A percentile compares a stretch with the other conserved stretches of the same genome.
Conservation (phyloP, 495 filamentous ascomycete genomes). For the Xylaria palmicola region DNA sequence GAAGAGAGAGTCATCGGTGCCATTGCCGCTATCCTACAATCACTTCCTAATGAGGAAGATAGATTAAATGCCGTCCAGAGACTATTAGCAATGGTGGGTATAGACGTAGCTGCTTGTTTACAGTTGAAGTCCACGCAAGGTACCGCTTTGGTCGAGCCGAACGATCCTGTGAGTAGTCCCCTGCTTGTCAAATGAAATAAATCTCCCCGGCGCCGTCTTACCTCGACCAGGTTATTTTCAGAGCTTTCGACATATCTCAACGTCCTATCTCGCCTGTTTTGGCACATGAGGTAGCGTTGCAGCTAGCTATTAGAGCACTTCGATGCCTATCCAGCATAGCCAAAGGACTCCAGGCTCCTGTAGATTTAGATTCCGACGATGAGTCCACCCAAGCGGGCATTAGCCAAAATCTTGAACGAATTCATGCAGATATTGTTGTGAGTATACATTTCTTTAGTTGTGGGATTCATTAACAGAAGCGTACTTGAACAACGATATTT, state of each 20-base stretch:
- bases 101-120: slow-evolving; percentile 52
- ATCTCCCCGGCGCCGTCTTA: background rate
- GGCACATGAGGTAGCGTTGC: slow-evolving; percentile 43
- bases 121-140: slow-evolving; percentile 31
- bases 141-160: slow-evolving; percentile 31
- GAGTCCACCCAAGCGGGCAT: background rate
- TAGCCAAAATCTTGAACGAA: slow-evolving; percentile 27
- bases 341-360: slow-evolving; percentile 69
- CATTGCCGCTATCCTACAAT: slow-evolving; percentile 83
- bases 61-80: slow-evolving; percentile 61
- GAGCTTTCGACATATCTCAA: slow-evolving; percentile 39
- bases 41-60: slow-evolving; percentile 60
- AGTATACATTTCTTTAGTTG: slow-evolving; percentile 18
- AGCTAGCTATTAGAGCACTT: slow-evolving; percentile 63
- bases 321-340: slow-evolving; percentile 75
- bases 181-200: background rate
- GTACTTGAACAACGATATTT: background rate
- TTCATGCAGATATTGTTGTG: slow-evolving; percentile 32
- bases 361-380: slow-evolving; percentile 60
- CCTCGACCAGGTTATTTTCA: slow-evolving; percentile 30
- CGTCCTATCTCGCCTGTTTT: slow-evolving; percentile 25
- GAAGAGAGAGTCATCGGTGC: slow-evolving; percentile 82
- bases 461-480: background rate
- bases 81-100: slow-evolving; percentile 64
- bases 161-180: slow-evolving; percentile 30